Base-by-base conservation (phyloP, 1,139 yeast species). In the Kodamaea alishanica region DNA sequence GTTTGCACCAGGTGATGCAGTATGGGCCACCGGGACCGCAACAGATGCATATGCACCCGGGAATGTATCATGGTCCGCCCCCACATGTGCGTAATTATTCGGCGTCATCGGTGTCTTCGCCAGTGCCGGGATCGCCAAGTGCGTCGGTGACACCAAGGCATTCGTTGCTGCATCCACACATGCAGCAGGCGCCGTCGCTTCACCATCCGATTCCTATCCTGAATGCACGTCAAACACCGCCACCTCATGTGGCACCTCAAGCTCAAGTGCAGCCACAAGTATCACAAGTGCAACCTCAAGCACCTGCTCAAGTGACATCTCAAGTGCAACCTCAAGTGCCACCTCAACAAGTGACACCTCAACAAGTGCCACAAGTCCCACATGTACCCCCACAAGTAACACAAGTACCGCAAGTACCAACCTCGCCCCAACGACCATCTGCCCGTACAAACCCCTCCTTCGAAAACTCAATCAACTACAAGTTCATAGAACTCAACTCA, bases 401-500 rank as follows among this genome's bases (percentile, higher is more conserved):
- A 25, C 42, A 35, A 25, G 29, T 26, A 26, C 34, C 38, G 6
- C 38, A 37, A 23, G 34, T n/a, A n/a, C n/a, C n/a, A n/a, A n/a
- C n/a, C n/a, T n/a, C n/a, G n/a, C n/a, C n/a, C n/a, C n/a, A n/a
- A n/a, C n/a, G n/a, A n/a, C n/a, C n/a, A n/a, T n/a, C n/a, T n/a
- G n/a, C n/a, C 34, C 27, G 22, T 20, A 42, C 46, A 7, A 48
- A 45, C 26, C 40, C 49, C 1, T 49, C 56, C n/a, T 51, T 52
- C 40, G 64, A 61, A 26, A 55, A 51, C 41, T 48, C 58, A 9
- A 38, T 67, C 28, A 60, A 60, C 40, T 55, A 59, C 39, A 58
- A 65, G 45, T 47, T 70, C 20, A 54, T 67, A n/a, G 80, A 75
- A 26, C 49, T 77, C 32, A 58, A 62, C 15, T 67, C 65, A 42